A percentile compares a stretch with the other conserved stretches of the same genome.
These are phyloP conservation scores for Phytophthora idaei DNA, from an alignment of 352 stramenopile genomes.

Conservation along the genomic window DNA sequence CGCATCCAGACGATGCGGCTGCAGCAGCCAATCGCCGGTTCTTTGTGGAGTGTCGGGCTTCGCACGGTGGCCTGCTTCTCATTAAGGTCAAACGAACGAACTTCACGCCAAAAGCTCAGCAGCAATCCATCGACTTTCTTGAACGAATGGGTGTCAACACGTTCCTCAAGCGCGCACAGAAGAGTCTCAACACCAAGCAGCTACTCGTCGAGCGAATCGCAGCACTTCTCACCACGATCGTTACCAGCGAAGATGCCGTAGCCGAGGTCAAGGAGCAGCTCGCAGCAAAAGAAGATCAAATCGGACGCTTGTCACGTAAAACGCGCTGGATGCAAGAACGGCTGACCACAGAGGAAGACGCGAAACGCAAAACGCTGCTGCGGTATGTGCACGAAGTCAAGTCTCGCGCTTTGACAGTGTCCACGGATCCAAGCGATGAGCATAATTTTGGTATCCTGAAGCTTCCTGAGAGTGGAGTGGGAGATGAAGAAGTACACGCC, in stretches of 20 bases:
- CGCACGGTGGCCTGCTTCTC: constrained; percentile 85
- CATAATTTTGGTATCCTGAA: constrained; percentile 52
- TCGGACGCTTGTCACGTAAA: constrained; percentile 81
- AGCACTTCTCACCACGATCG: constrained; percentile 73
- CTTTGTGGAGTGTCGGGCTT: constrained; percentile 85
- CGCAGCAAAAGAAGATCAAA: constrained; percentile 71
- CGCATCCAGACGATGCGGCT: constrained; percentile 63
- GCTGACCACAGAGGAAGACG: constrained; percentile 93
- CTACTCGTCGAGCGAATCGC: constrained; percentile 91
- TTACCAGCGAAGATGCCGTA: constrained; percentile 77
- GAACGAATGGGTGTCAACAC: constrained; percentile 89
- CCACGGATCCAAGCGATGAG: constrained; percentile 11
- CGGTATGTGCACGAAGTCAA: constrained; percentile 96
- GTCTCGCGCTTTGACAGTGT: constrained; percentile 44
- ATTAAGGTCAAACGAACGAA: constrained; percentile 94
- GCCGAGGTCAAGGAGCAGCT: constrained; percentile 59
- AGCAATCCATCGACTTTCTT: constrained; percentile 87
- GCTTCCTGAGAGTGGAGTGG: constrained; percentile 90
- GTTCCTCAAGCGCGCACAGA: constrained; percentile 94
- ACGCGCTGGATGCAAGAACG: constrained; percentile 80
- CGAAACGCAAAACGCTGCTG: constrained; percentile 94
- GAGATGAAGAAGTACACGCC: constrained; percentile 96
- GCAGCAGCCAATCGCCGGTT: constrained; percentile 77
- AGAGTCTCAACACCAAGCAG: constrained; percentile 93
- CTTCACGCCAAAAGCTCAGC: constrained; percentile 50